Conservation (phyloP, 164 flowering plant genomes). For the Vitis labrusca region DNA sequence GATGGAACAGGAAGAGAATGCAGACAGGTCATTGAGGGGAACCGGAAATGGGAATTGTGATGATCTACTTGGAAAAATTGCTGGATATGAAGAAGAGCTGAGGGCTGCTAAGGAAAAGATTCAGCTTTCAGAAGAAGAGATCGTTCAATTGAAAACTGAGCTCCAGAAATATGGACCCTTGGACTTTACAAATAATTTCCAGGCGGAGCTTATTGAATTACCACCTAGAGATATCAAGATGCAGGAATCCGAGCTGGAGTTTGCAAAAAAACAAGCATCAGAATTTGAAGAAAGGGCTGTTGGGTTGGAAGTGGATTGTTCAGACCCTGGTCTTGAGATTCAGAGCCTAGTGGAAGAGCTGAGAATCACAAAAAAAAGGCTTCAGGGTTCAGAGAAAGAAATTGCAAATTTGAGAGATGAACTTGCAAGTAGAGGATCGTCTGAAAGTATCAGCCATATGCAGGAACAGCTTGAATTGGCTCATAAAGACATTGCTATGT, state of each 20-base stretch:
- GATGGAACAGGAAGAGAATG: constrained; percentile 35
- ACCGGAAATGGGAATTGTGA: constrained; percentile 27
- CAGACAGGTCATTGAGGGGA: constrained; percentile 20
- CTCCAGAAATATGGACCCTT: constrained; percentile 32
- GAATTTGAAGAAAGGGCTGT: constrained; percentile 24
- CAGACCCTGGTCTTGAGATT: constrained; percentile 19
- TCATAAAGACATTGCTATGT: constrained; percentile 24
- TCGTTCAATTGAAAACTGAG: constrained; percentile 42
- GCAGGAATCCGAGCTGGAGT: constrained; percentile 23
- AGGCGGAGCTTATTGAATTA: constrained; percentile 15
- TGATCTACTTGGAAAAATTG: constrained; percentile 26
- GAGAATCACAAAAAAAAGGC: constrained; percentile 33
- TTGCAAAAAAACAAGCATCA: constrained; percentile 15
- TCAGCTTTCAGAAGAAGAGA: constrained; percentile 43
- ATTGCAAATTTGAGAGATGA: constrained; percentile 38
- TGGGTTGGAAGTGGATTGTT: constrained; percentile 20
- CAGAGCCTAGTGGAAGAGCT: constrained; percentile 34
- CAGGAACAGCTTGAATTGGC: constrained; percentile 40
- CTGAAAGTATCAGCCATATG: constrained; percentile 22
- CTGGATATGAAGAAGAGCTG: constrained; percentile 54
- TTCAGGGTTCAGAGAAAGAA: constrained; percentile 44
- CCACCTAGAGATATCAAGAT: constrained; percentile 5
- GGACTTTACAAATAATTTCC: constrained; percentile 7
- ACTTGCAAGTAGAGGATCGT: constrained; percentile 23
- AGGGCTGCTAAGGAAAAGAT: constrained; percentile 40